Conservation (phyloP, 371 early-diverging fungal species). For the Mortierella sp. region DNA sequence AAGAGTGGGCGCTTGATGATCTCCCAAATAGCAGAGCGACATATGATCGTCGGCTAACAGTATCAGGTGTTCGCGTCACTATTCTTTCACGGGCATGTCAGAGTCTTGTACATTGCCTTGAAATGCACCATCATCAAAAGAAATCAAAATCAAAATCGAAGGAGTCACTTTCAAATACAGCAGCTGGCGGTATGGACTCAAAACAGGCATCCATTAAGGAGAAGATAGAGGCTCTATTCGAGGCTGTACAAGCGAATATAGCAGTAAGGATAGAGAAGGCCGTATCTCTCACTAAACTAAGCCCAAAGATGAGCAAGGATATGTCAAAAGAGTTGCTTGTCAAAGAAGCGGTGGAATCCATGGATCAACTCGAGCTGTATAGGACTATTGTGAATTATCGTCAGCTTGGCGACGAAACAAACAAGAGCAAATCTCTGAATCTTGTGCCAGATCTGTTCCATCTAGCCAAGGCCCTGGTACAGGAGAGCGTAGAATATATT, state of each 20-base stretch:
- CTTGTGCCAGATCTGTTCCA: slow-evolving; percentile 29
- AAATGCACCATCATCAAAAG: slow-evolving; percentile 19
- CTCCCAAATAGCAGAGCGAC: slow-evolving; percentile 11
- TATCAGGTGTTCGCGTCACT: slow-evolving; percentile 18
- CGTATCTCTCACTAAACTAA: neutral
- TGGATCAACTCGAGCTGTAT: slow-evolving; percentile 46
- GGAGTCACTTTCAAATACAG: neutral
- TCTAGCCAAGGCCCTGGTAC: slow-evolving; percentile 20
- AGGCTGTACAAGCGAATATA: slow-evolving; percentile 15
- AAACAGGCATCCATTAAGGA: neutral
- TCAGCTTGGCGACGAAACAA: slow-evolving; percentile 3
- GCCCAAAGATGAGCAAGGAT: neutral
- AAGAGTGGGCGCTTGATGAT: slow-evolving; percentile 19
- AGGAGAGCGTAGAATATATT: neutral
- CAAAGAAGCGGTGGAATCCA: slow-evolving; percentile 18
- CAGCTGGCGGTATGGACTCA: neutral
- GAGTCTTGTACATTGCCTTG: slow-evolving; percentile 30
- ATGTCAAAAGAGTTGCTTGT: neutral
- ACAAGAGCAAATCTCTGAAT: slow-evolving; percentile 7
- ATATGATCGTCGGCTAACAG: slow-evolving; percentile 10
- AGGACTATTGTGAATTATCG: slow-evolving; percentile 30
- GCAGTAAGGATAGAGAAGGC: slow-evolving; percentile 22
- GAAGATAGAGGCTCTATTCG: slow-evolving; percentile 16
- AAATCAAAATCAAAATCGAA: slow-evolving; percentile 18
- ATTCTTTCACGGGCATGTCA: slow-evolving; percentile 33